Evolutionary conservation across 768 basidiomycete species (phyloP), one percentile per base, ranked within the genome.

Genomic region (Boletus insuetus): DNA sequence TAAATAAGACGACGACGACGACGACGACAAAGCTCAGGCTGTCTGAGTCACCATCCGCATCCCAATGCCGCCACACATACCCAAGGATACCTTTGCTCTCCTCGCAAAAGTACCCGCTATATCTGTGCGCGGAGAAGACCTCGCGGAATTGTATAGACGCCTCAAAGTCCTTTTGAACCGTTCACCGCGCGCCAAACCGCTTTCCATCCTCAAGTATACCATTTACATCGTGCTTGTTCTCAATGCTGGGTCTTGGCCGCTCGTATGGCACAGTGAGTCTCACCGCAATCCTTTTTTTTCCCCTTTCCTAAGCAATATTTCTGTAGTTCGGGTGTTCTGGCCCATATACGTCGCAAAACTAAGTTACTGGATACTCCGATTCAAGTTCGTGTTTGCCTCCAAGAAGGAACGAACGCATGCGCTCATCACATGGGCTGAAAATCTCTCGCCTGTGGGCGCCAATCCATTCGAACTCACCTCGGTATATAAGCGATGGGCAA

Each of bases 211-310:
- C 41, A 68, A 65, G 34, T 63, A 61, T 39, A 31, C 35, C 9
- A 46, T 40, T 22, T 67, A 22, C 19, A 2, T 84, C 19, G 51
- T 89, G 0, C 70, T 89, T 49, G 63, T 87, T 17, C 38, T 84
- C 20, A 88, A 89, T 55, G 55, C 73, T 17, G 80, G 82, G 20
- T 86, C 85, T 14, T 78, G 81, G 65, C 88, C 88, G 1, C 64
- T 86, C 20, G 74, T 75, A 31, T 90, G 87, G 87, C 87, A 89
- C 61, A 61, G 87, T 89, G 64, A 65, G 86, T 79, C 29, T 29
- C 29, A 29, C 29, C 24, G 29, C 29, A 8, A 29, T n/a, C 29
- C 29, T 8, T 29, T 29, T 9, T 29, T 29, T 29, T 8, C 8
- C 13, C 37, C 12, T 17, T 8, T 29, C 0, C 29, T 38, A 47